These are phyloP conservation scores for Leccinum olivaceopallidum DNA, from an alignment of 768 basidiomycete species.

Conservation along the genomic window DNA sequence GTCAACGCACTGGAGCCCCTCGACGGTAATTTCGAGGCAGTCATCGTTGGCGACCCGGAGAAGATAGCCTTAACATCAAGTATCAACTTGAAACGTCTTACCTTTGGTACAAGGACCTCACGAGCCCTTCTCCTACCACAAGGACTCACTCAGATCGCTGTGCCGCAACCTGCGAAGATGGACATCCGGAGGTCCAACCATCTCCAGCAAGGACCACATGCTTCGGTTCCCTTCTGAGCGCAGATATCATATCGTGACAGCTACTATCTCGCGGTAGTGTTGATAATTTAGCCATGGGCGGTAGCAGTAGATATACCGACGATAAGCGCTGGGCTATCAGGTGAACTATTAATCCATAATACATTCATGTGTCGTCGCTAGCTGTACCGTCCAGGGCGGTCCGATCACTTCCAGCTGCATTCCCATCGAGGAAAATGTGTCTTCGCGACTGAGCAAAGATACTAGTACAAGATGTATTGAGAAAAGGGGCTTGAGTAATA, in stretches of 20 bases:
- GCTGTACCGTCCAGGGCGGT: not conserved
- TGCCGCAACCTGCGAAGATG: constrained; percentile 19
- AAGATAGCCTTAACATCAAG: constrained; percentile 66
- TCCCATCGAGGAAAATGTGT: not conserved
- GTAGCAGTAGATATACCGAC: constrained; percentile 2
- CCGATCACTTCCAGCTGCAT: not conserved
- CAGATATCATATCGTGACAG: constrained; percentile 32
- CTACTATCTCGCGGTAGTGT: constrained; percentile 5
- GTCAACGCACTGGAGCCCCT: constrained; percentile 58
- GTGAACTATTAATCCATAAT: constrained; percentile 4
- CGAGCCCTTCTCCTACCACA: constrained; percentile 40
- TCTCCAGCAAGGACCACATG: constrained; percentile 29
- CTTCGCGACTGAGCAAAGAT: constrained; percentile 1
- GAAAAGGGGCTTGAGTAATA: constrained; percentile 3
- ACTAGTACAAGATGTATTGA: constrained; percentile 11
- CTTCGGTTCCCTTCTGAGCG: constrained; percentile 31
- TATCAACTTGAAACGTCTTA: constrained; percentile 41
- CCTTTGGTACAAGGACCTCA: constrained; percentile 31
- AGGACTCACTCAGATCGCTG: constrained; percentile 35
- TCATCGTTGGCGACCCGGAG: constrained; percentile 39
- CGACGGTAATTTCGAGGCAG: constrained; percentile 42
- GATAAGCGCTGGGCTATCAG: constrained; percentile 34
- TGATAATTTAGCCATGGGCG: constrained; percentile 8
- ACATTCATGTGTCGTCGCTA: not conserved
- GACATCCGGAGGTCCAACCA: constrained; percentile 20